These are phyloP conservation scores for Melocanna baccifera DNA, from an alignment of 176 grass and related monocot species.

Conservation along the genomic window DNA sequence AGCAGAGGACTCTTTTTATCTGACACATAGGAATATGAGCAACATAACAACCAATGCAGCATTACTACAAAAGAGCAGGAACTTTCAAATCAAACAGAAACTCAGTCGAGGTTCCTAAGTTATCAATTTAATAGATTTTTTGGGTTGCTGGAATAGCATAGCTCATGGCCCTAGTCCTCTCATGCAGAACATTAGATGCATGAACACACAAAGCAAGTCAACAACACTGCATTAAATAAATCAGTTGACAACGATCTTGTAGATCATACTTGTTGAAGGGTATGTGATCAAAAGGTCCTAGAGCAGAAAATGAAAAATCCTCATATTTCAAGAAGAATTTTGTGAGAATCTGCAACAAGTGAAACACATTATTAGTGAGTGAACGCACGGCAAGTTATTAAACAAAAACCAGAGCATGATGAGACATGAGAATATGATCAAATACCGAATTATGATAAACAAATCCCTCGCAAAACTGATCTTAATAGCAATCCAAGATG, in stretches of 20 bases:
- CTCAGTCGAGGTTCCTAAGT: too few species aligned
- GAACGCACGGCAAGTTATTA: too few species aligned
- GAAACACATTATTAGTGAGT: too few species aligned
- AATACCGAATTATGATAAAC: too few species aligned
- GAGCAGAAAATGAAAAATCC: too few species aligned
- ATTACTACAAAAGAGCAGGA: not conserved
- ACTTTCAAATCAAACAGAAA: not conserved
- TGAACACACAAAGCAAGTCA: not conserved
- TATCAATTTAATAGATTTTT: not conserved
- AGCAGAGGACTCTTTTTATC: not conserved
- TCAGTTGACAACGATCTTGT: not conserved
- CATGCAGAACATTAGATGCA: not conserved
- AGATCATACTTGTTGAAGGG: conserved; percentile 61
- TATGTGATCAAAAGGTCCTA: conserved; percentile 68
- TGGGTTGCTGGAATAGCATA: not conserved
- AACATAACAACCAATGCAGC: not conserved
- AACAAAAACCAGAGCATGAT: too few species aligned
- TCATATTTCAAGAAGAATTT: too few species aligned
- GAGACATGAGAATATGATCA: conserved; percentile 9
- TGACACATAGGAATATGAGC: not conserved
- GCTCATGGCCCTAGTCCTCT: not conserved
- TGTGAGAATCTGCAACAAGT: too few species aligned
- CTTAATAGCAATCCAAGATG: too few species aligned
- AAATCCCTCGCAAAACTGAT: too few species aligned
- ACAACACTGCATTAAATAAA: not conserved